phyloP scores from a whole-genome alignment of 2,329 filamentous ascomycete genomes.

The Microsporum ferrugineum region DNA sequence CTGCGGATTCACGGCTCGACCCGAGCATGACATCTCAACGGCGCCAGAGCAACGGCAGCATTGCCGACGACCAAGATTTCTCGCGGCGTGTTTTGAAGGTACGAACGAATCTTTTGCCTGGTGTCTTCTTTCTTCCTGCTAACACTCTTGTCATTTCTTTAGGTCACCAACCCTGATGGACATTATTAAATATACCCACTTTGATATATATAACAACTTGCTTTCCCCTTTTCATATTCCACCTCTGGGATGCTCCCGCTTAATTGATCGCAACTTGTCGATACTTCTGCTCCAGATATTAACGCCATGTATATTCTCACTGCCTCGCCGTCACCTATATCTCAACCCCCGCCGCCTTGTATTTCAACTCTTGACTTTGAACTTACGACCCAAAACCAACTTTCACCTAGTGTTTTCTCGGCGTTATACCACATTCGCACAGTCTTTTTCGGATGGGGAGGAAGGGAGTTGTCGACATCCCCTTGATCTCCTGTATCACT shows the following conservation, averaged over 20 bases:
- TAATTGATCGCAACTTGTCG: conserved; percentile 1
- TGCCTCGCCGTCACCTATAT: background rate
- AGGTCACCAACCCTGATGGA: conserved; percentile 16
- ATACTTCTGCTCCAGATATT: background rate
- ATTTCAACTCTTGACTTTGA: background rate
- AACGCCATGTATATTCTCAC: background rate
- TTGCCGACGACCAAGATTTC: conserved; percentile 94
- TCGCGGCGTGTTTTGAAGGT: conserved; percentile 92
- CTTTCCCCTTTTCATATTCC: background rate
- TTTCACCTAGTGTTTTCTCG: background rate
- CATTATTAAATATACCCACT: conserved; percentile 7
- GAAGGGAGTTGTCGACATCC: background rate
- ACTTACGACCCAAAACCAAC: conserved; percentile 2
- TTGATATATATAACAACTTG: background rate
- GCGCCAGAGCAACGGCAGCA: conserved; percentile 85
- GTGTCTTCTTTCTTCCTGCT: background rate
- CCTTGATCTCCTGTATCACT: background rate
- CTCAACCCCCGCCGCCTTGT: background rate
- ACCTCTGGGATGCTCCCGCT: background rate
- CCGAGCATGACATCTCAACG: conserved; percentile 69
- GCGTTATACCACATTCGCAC: background rate
- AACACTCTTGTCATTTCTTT: background rate
- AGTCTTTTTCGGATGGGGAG: background rate
- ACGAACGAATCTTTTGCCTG: conserved; percentile 16
- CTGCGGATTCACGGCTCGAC: conserved; percentile 76